Conservation (phyloP, 2,329 filamentous ascomycete species). For the Fusarium liriodendri region DNA sequence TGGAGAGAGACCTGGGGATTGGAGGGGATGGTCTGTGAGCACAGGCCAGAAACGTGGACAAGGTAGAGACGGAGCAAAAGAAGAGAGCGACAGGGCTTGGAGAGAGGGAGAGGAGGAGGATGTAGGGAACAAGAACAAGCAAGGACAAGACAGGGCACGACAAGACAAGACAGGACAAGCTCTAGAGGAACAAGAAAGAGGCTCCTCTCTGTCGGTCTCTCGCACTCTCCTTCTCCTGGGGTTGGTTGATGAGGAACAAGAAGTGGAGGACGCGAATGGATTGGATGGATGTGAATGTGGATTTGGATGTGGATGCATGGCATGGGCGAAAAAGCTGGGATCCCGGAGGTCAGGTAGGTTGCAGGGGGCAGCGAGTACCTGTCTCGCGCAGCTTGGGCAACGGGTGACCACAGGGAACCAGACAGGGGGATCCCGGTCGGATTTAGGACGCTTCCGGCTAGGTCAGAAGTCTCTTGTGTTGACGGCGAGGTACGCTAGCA, state of each 20-base stretch:
- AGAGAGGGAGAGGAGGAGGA: background rate
- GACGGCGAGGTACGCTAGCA: slow-evolving; percentile 32
- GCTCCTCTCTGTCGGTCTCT: background rate
- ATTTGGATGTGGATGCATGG: background rate
- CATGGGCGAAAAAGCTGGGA: slow-evolving; percentile 7
- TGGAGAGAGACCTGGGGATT: slow-evolving; percentile 33
- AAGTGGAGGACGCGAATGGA: slow-evolving; percentile 30
- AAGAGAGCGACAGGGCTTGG: background rate
- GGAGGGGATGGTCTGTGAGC: slow-evolving; percentile 32
- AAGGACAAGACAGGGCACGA: background rate
- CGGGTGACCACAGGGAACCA: slow-evolving; percentile 12
- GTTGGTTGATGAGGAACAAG: slow-evolving; percentile 9
- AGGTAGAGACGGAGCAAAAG: slow-evolving; percentile 11
- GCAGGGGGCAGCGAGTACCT: background rate
- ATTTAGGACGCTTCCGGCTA: slow-evolving; percentile 39
- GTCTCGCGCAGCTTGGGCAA: slow-evolving; percentile 6
- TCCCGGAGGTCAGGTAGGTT: background rate
- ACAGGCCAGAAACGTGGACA: slow-evolving; percentile 26
- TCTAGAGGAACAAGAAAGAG: background rate
- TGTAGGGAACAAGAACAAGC: background rate
- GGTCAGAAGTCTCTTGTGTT: slow-evolving; percentile 19
- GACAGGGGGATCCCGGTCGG: slow-evolving; percentile 33
- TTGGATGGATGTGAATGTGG: background rate
- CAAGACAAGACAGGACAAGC: background rate
- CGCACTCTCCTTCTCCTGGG: background rate